phyloP scores from a whole-genome alignment of 1,284 basidiomycete genomes.

The Pulchroboletus neoregius region DNA sequence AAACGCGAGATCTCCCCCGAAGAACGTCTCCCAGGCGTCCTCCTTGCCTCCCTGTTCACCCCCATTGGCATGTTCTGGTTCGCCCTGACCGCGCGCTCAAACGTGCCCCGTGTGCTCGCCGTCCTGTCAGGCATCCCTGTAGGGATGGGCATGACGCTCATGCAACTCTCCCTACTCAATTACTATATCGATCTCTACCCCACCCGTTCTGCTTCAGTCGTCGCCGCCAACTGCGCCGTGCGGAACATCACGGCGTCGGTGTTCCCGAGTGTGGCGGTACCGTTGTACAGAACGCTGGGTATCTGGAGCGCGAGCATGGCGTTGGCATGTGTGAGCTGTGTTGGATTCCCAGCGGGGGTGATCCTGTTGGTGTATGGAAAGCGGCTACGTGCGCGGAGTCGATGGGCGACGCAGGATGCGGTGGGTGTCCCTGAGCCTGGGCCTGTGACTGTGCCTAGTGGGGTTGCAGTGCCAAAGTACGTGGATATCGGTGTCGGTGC shows the following conservation, averaged over 20 bases:
- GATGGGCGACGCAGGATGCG: slow-evolving; percentile 26
- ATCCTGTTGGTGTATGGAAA: slow-evolving; percentile 25
- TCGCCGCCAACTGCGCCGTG: slow-evolving; percentile 28
- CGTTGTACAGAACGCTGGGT: slow-evolving; percentile 21
- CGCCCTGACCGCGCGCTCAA: slow-evolving; percentile 20
- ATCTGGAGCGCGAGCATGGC: slow-evolving; percentile 18
- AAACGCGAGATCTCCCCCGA: slow-evolving; percentile 23
- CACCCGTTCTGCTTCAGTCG: slow-evolving; percentile 25
- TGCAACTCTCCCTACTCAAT: slow-evolving; percentile 28
- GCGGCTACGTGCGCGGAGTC: slow-evolving; percentile 19
- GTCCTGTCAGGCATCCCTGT: slow-evolving; percentile 26
- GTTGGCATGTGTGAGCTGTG: slow-evolving; percentile 24
- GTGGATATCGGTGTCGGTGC: neutral
- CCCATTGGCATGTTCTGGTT: slow-evolving; percentile 32
- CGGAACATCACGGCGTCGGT: slow-evolving; percentile 22
- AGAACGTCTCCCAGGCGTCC: slow-evolving; percentile 24
- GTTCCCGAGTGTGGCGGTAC: slow-evolving; percentile 27
- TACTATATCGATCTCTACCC: slow-evolving; percentile 33
- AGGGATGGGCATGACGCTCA: slow-evolving; percentile 31
- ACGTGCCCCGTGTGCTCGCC: slow-evolving; percentile 17
- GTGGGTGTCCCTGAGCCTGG: neutral
- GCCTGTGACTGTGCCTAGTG: neutral
- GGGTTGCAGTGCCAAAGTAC: neutral
- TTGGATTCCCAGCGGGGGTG: slow-evolving; percentile 22
- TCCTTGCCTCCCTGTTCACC: slow-evolving; percentile 22